Evolutionary conservation across 148 eudicot genomes (phyloP), one percentile per base, ranked within the genome.

Genomic region (Pouteria glomerata): DNA sequence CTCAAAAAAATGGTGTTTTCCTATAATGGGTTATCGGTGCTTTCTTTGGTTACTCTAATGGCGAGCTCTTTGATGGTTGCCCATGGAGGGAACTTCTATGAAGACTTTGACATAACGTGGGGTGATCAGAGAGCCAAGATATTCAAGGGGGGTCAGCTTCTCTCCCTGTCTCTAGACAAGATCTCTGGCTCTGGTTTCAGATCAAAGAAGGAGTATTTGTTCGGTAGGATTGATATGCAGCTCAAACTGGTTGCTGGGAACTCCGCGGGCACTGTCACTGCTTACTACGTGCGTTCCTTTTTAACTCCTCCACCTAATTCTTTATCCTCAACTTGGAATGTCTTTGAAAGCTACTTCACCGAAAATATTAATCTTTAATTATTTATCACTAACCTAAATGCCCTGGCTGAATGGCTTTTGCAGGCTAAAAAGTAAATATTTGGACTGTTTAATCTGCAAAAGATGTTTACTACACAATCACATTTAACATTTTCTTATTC

Each of bases 191-290:
- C 91, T 15, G 91, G 91, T 0, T 87, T 87, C 41, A 68, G 70
- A 48, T 87, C 91, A 18, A 82, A 87, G 63, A 77, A 52, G 6
- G 82, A 82, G 75, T 85, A 87, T 27, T 53, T 87, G 30, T 87
- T 87, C 57, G 91, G 91, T 8, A 76, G 83, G 66, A 82, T 87
- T 16, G 91, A 87, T 81, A 87, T 87, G 91, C 91, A 87, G 51
- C 83, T 87, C 53, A 87, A 87, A 57, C 86, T 87, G 11, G 91
- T 87, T 15, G 64, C 88, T 8, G 91, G 91, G 19, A 78, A 87
- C 74, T 87, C 91, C 65, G 91, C 91, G 34, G 91, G 91, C 21
- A 87, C 88, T 26, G 91, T 87, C 16, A 87, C 91, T 13, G 86
- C 88, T 8, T 85, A 82, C 55, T 87, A 87, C 59, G 90, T 86